phyloP scores from a whole-genome alignment of 2,329 filamentous ascomycete genomes.

The Zopfia rhizophila region DNA sequence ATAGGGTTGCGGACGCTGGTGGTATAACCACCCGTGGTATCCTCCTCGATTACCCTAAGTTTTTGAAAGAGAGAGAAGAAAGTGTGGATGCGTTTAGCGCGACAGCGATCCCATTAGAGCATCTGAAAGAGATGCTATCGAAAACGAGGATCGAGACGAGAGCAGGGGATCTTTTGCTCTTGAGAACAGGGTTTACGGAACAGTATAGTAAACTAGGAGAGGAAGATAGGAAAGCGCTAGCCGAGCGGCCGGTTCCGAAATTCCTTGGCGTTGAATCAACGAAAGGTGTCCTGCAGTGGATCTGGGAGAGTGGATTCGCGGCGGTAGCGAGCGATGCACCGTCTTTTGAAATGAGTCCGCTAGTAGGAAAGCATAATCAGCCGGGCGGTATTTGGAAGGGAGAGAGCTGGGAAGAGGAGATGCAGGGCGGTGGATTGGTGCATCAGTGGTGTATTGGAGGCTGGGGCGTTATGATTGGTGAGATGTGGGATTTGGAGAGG shows the following conservation, averaged over 20 bases:
- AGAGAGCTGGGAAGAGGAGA: conserved; percentile 45
- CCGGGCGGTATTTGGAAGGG: conserved; percentile 47
- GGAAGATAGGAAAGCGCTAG: conserved; percentile 36
- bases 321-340: conserved; percentile 58
- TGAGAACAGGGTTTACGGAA: conserved; percentile 47
- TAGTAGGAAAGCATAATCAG: conserved; percentile 44
- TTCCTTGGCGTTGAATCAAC: conserved; percentile 55
- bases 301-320: conserved; percentile 59
- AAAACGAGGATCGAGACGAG: conserved; percentile 49
- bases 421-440: conserved; percentile 46
- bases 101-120: conserved; percentile 31
- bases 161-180: conserved; percentile 40
- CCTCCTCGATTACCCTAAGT: conserved; percentile 47
- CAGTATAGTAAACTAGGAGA: conserved; percentile 46
- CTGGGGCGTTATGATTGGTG: conserved; percentile 51
- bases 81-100: conserved; percentile 35
- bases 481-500: conserved; percentile 60
- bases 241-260: conserved; percentile 34
- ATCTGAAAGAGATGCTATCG: conserved; percentile 44
- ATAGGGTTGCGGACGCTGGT: conserved; percentile 42
- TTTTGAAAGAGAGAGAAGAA: conserved; percentile 27
- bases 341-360: conserved; percentile 57
- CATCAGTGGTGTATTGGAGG: conserved; percentile 47
- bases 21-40: conserved; percentile 44
- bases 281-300: conserved; percentile 52